phyloP scores from a whole-genome alignment of 2,329 filamentous ascomycete genomes.

The Penicillium nordicum region DNA sequence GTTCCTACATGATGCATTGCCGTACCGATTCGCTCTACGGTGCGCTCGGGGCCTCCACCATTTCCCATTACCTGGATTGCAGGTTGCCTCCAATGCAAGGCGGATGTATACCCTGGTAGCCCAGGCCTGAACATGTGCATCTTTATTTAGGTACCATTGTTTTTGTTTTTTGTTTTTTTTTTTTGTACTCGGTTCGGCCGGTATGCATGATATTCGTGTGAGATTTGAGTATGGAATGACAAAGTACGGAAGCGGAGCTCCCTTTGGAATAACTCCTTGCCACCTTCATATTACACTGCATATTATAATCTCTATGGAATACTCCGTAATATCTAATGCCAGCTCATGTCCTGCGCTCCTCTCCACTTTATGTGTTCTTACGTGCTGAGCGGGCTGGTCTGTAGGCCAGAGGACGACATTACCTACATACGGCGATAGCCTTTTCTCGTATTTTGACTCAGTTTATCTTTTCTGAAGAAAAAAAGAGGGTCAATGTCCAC shows the following conservation, averaged over 20 bases:
- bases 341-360: neutral
- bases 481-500: neutral
- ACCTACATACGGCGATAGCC: neutral
- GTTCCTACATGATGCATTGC: conserved; percentile 1
- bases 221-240: neutral
- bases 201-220: conserved; percentile 8
- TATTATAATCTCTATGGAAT: neutral
- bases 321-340: neutral
- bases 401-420: neutral
- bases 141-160: conserved; percentile 23
- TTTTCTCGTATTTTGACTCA: neutral
- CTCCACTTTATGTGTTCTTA: neutral
- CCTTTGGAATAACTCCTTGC: neutral
- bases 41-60: conserved; percentile 2
- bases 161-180: neutral
- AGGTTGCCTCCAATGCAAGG: conserved; percentile 25
- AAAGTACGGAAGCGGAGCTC: neutral
- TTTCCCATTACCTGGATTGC: conserved; percentile 20
- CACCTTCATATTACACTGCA: neutral
- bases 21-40: neutral
- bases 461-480: neutral
- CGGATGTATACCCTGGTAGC: conserved; percentile 11
- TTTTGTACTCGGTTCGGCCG: neutral
- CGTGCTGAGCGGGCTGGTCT: no score
- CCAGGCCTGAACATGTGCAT: neutral